Percentiles rank a stretch among this genome's conserved stretches.
Evolutionary conservation across 2,329 filamentous ascomycete species (phyloP).

Genomic region (Xylaria digitata): DNA sequence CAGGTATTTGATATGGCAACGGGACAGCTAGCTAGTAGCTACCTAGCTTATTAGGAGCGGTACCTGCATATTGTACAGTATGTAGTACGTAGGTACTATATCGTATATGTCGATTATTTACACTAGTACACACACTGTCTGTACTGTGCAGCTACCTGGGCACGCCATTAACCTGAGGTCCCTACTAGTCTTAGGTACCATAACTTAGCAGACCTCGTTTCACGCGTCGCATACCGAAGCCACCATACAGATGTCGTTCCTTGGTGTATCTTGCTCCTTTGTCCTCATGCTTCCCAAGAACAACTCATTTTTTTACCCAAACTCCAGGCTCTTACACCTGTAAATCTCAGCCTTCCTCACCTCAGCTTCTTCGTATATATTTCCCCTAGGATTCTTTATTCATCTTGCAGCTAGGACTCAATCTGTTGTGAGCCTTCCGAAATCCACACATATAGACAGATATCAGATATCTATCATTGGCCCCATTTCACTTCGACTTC

Average conservation of each 20-base stretch:
- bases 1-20: too few relatives aligned
- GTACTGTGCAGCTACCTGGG: too few relatives aligned
- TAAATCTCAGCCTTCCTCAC: neutral
- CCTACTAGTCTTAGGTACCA: too few relatives aligned
- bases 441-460: conserved; percentile 8
- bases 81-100: neutral
- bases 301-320: neutral
- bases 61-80: neutral
- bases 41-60: neutral
- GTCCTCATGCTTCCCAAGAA: neutral
- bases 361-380: neutral
- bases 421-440: conserved; percentile 2
- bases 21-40: too few relatives aligned
- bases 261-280: neutral
- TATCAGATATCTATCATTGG: neutral
- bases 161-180: too few relatives aligned
- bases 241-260: neutral
- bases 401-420: neutral
- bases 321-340: neutral
- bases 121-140: too few relatives aligned
- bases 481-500: conserved; percentile 6
- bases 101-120: too few relatives aligned
- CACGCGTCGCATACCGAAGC: conserved; percentile 26
- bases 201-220: too few relatives aligned
- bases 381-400: neutral